Base-by-base conservation (phyloP, 257 asterid genomes). In the Lavandula angustifolia region DNA sequence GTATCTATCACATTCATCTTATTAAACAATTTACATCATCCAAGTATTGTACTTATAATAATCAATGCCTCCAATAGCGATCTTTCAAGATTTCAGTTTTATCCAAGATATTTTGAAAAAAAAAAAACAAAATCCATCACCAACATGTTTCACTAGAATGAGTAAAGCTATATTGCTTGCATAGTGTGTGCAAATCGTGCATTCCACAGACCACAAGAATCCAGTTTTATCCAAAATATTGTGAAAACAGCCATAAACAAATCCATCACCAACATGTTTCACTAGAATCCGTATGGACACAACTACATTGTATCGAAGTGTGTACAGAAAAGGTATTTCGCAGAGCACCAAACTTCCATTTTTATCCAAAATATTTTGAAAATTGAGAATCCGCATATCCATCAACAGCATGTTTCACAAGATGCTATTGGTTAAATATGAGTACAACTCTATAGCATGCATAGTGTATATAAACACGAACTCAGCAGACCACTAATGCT, bases 211-310 rank as follows among this genome's bases (percentile, higher is more conserved):
- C 27, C 1, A 22, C 22, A 46, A 54, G 46, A 48, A 7, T 49
- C 40, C 60, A 27, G 27, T 33, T 8, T 14, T 37, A 3, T 27
- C 44, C 31, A 38, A 27, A 0, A 6, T 10, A 62, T 22, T 22
- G 27, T 22, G 17, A 3, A 58, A 35, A 33, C 12, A 9, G 62
- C 27, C 33, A 34, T 4, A 51, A 17, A 29, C 52, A 42, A 59
- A 64, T 14, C 35, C 54, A 58, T 62, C 60, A 55, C 35, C 54
- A 31, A 11, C 31, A 57, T 6, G 12, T 54, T 29, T 29, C 64
- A 44, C 42, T 18, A 49, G 4, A 64, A 7, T 40, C 27, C 27
- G 27, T 22, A 22, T 22, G 27, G 27, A 22, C 2, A 22, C 27
- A 22, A 22, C 2, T 22, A 22, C 2, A 22, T 22, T 22, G 2